phyloP scores from a whole-genome alignment of 495 filamentous ascomycete genomes.

The Sphaerosporella brunnea region DNA sequence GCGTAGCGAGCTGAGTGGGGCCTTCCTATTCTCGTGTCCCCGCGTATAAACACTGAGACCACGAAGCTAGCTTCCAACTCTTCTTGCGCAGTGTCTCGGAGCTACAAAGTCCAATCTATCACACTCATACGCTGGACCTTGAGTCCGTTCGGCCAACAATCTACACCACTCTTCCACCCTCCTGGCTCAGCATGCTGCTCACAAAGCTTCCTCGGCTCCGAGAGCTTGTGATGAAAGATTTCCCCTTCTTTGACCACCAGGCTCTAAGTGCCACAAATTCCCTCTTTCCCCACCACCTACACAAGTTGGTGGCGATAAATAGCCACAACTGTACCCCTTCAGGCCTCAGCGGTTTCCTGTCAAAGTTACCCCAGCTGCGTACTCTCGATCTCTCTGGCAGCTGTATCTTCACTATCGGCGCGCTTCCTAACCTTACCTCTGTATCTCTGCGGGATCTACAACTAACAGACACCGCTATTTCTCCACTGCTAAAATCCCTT shows the following conservation, averaged over 20 bases:
- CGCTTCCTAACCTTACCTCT: background rate
- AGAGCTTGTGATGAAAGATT: conserved; percentile 3
- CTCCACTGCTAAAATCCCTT: background rate
- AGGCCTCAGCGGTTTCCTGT: conserved; percentile 9
- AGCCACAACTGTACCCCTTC: conserved; percentile 5
- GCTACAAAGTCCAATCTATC: background rate
- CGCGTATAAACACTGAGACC: no score
- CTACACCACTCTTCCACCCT: conserved; percentile 12
- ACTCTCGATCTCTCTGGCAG: conserved; percentile 15
- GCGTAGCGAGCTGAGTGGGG: conserved; percentile 11
- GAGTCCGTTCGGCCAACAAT: conserved; percentile 5
- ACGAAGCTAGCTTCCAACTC: conserved; percentile 17
- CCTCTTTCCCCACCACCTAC: background rate
- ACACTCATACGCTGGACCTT: conserved; percentile 2
- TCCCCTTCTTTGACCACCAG: conserved; percentile 15
- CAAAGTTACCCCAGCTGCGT: conserved; percentile 6
- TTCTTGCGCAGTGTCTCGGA: conserved; percentile 13
- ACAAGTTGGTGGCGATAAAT: conserved; percentile 2
- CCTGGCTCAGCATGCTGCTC: conserved; percentile 13
- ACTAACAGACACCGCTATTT: conserved; percentile 7
- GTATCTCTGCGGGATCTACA: conserved; percentile 9
- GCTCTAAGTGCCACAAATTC: background rate
- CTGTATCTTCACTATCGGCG: background rate
- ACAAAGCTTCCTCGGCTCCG: conserved; percentile 5
- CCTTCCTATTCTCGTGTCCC: no score